Evolutionary conservation across 306 rosid species (phyloP), one percentile per base, ranked within the genome.

Genomic region (Adenanthera pavonina): DNA sequence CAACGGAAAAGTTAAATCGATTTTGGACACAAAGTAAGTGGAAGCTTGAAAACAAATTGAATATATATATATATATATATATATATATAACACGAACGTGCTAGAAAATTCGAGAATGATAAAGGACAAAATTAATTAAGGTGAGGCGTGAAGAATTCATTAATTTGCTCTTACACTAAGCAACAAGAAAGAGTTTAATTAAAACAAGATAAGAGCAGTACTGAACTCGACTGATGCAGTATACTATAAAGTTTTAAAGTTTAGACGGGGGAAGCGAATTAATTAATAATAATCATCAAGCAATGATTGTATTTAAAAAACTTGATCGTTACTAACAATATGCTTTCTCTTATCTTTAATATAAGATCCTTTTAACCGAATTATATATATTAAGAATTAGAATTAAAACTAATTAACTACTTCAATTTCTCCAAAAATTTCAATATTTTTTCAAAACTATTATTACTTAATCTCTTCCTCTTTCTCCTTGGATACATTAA

Each of bases 301-400:
- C 25, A 30, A 34, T 48, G 65, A 35, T 65, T 49, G 62, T 14
- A 15, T 57, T 75, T 19, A 25, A 75, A 75, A 59, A 75, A 19
- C 40, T 54, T 10, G 68, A 54, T 41, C 43, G 17, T 41, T 25
- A 41, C 43, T 2, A 43, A 19, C 10, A 13, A 41, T 49, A 11
- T n/a, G n/a, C n/a, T n/a, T n/a, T n/a, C n/a, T n/a, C n/a, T n/a
- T n/a, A n/a, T n/a, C n/a, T n/a, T n/a, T n/a, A n/a, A n/a, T n/a
- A n/a, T n/a, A n/a, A n/a, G n/a, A n/a, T n/a, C n/a, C n/a, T n/a
- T n/a, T n/a, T n/a, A n/a, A n/a, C n/a, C n/a, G n/a, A n/a, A n/a
- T n/a, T n/a, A n/a, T n/a, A n/a, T n/a, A n/a, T n/a, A n/a, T n/a
- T n/a, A n/a, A n/a, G n/a, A n/a, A n/a, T n/a, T n/a, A n/a, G n/a